Percentiles rank a stretch among this genome's conserved stretches.
Conservation (phyloP, 179 eudicot species). For the Silene noctiflora region DNA sequence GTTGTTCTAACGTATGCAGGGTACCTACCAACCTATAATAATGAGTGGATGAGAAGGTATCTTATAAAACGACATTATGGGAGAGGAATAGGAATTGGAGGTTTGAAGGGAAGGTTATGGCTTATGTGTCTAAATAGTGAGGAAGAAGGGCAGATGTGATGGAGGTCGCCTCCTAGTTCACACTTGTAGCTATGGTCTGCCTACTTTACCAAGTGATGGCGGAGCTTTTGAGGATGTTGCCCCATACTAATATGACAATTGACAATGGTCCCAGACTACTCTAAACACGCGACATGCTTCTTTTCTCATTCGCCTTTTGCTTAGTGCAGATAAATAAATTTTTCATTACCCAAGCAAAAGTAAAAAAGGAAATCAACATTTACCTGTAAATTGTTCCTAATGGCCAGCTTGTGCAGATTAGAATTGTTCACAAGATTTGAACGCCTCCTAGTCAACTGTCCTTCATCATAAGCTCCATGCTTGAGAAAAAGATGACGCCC, state of each 20-base stretch:
- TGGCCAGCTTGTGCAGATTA: conserved; percentile 70
- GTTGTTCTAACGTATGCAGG: too few species aligned
- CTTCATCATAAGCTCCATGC: conserved; percentile 76
- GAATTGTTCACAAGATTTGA: conserved; percentile 76
- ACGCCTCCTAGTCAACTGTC: conserved; percentile 86
- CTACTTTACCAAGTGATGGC: neutral
- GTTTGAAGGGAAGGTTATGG: too few species aligned
- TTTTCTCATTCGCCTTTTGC: neutral
- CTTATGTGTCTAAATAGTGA: too few species aligned
- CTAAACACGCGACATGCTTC: neutral
- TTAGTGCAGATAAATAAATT: neutral
- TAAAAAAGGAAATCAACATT: conserved; percentile 21
- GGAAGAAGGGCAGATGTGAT: too few species aligned
- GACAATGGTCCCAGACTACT: conserved; percentile 1
- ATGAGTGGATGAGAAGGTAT: too few species aligned
- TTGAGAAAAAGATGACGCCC: conserved; percentile 78
- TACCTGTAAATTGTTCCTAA: conserved; percentile 64
- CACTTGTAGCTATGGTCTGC: neutral
- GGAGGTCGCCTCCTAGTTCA: neutral
- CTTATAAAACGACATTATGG: too few species aligned
- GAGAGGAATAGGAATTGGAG: too few species aligned
- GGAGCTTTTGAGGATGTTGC: neutral
- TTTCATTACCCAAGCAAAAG: neutral
- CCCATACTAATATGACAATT: conserved; percentile 11
- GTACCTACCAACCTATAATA: too few species aligned